phyloP scores from a whole-genome alignment of 2,329 filamentous ascomycete species.

The Hypoxylon sp. region DNA sequence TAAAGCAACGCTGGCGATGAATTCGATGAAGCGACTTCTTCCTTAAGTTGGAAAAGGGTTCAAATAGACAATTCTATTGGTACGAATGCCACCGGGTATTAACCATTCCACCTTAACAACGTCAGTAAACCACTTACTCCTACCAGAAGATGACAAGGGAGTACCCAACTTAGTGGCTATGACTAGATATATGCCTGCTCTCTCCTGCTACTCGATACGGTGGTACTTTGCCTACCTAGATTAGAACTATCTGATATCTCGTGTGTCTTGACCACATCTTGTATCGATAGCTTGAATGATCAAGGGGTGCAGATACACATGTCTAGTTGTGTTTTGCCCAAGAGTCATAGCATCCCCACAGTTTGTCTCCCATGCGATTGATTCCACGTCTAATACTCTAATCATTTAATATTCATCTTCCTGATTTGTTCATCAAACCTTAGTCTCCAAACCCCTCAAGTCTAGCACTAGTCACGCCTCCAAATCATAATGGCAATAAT shows the following conservation, averaged over 20 bases:
- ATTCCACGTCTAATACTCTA: neutral
- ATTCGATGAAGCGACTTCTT: neutral
- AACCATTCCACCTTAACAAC: conserved; percentile 7
- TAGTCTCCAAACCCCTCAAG: neutral
- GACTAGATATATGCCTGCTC: neutral
- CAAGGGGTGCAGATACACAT: neutral
- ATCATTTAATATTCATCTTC: neutral
- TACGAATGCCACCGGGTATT: neutral
- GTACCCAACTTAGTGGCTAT: neutral
- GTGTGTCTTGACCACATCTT: neutral
- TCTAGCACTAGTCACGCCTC: neutral
- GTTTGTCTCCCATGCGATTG: neutral
- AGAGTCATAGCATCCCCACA: neutral
- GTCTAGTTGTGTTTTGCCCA: neutral
- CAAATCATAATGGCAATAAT: neutral
- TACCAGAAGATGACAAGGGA: neutral
- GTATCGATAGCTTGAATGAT: neutral
- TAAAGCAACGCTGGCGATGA: too few species aligned
- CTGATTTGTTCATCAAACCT: neutral
- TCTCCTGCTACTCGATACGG: neutral
- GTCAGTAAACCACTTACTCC: neutral
- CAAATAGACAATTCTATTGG: neutral
- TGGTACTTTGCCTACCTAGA: neutral
- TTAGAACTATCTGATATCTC: neutral
- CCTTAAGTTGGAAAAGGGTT: neutral